Conservation (phyloP, 2,329 filamentous ascomycete species). For the Diplodia mutila region DNA sequence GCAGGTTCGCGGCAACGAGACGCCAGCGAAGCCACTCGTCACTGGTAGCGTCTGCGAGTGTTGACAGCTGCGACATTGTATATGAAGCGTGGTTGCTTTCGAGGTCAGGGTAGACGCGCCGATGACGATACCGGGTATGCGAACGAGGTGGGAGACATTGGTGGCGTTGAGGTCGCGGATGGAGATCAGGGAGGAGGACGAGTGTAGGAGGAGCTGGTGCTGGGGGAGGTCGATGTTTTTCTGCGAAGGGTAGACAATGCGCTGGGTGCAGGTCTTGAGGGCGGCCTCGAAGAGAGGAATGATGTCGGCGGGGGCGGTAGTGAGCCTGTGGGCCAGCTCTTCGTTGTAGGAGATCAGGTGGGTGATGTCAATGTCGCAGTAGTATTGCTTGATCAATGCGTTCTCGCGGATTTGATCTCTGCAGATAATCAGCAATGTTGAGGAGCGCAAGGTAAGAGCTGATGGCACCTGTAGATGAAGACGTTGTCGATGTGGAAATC, state of each 20-base stretch:
- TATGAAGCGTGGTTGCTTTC: constrained; percentile 83
- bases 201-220: constrained; percentile 94
- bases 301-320: constrained; percentile 87
- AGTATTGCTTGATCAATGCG: constrained; percentile 90
- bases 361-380: constrained; percentile 92
- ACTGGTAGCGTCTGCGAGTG: constrained; percentile 72
- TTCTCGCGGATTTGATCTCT: constrained; percentile 97
- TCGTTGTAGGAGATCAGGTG: constrained; percentile 97
- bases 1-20: constrained; percentile 82
- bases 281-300: constrained; percentile 93
- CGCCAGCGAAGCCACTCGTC: constrained; percentile 82
- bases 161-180: constrained; percentile 93
- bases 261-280: constrained; percentile 86
- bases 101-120: constrained; percentile 96
- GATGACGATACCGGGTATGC: constrained; percentile 96
- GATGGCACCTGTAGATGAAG: constrained; percentile 83
- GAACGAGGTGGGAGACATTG: constrained; percentile 90
- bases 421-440: constrained; percentile 39
- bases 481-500: constrained; percentile 92
- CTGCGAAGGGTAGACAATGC: constrained; percentile 84
- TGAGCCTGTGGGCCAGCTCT: constrained; percentile 86
- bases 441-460: not conserved
- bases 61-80: constrained; percentile 87
- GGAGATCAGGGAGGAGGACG: constrained; percentile 84
- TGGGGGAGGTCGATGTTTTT: constrained; percentile 73